Evolutionary conservation across 106 monocot genomes (phyloP), one percentile per base, ranked within the genome.

Genomic region (Acorus calamus): DNA sequence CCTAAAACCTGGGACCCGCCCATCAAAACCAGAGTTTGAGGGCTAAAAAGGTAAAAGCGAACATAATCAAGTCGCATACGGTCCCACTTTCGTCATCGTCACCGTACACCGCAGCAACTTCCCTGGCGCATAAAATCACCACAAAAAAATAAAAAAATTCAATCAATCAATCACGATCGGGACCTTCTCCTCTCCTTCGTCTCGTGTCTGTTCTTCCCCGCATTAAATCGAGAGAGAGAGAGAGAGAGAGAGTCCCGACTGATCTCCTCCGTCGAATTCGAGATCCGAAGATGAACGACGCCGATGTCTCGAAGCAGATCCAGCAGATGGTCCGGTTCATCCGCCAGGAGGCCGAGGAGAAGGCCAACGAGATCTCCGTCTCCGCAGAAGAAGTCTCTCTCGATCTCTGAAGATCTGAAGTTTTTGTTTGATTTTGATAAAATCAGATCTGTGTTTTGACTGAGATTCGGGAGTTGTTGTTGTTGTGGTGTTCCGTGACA

Each of bases 291-390:
- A 85, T 85, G 85, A 85, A 85, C 67, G 85, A 85, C 62, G 81
- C 74, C 45, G 85, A 85, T 85, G 85, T 85, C 42, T 61, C 79
- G 55, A 80, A 83, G 80, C 87, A 87, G 87, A 87, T 87, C 76
- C 83, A 60, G 80, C 87, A 87, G 83, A 87, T 87, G 87, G 83
- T 87, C 72, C 77, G 80, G 69, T 87, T 87, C 87, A 87, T 87
- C 83, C 83, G 68, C 74, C 87, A 87, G 77, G 87, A 87, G 77
- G 87, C 87, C 4, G 87, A 87, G 77, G 87, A 83, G 71, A 87
- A 87, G 80, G 87, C 87, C 68, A 87, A 78, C 77, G 87, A 87
- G 83, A 87, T 87, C 83, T 77, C 80, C 55, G 80, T 83, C 58
- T 80, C 83, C 28, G 77, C 87, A 28, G 87, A 87, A 57, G 87